Percentiles rank a stretch among this genome's conserved stretches.
phyloP scores from a whole-genome alignment of 2,329 filamentous ascomycete genomes.

The Fonsecaea pugnacius region DNA sequence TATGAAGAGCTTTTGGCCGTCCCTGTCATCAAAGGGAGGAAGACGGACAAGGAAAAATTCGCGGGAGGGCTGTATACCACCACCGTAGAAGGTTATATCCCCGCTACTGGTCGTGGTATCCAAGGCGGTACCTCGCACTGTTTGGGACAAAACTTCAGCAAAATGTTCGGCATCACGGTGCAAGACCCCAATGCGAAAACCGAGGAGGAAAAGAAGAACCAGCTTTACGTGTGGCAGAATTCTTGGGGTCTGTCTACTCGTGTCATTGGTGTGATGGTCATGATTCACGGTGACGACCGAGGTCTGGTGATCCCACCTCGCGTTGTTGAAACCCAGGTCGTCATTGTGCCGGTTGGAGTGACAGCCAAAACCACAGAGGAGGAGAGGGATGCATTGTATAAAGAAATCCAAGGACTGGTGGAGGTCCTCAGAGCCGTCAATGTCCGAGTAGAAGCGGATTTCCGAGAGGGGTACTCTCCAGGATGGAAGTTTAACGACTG shows the following conservation, averaged over 20 bases:
- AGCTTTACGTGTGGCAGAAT: constrained; percentile 95
- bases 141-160: constrained; percentile 96
- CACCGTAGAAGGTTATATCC: constrained; percentile 95
- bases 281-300: constrained; percentile 96
- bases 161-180: constrained; percentile 98
- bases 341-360: constrained; percentile 90
- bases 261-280: constrained; percentile 97
- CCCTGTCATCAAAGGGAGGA: constrained; percentile 87
- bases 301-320: constrained; percentile 91
- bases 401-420: constrained; percentile 73
- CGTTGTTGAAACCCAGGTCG: constrained; percentile 81
- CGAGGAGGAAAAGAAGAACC: constrained; percentile 68
- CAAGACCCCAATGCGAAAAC: constrained; percentile 79
- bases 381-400: constrained; percentile 74
- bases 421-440: constrained; percentile 71
- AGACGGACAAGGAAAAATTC: constrained; percentile 99
- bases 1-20: constrained; percentile 95
- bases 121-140: constrained; percentile 95
- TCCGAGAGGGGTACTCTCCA: constrained; percentile 86
- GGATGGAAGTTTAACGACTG: constrained; percentile 99
- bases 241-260: constrained; percentile 98
- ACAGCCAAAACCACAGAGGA: constrained; percentile 84
- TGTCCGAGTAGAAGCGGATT: constrained; percentile 79
- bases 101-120: constrained; percentile 91
- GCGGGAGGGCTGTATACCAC: constrained; percentile 96